Conservation (phyloP, 139 green algal genomes). For the Volvox reticuliferus region DNA sequence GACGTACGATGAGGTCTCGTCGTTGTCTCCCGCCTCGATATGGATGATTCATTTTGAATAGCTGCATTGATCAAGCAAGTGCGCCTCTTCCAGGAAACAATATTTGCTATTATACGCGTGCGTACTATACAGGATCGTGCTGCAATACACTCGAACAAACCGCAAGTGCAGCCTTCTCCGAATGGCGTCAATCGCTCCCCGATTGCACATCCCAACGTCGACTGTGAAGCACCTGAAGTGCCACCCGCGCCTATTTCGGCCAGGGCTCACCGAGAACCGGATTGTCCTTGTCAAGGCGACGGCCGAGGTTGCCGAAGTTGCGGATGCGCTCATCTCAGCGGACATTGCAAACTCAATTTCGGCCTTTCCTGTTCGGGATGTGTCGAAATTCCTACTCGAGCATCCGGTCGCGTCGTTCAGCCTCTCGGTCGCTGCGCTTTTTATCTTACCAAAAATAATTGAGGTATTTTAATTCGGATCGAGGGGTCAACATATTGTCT, state of each 20-base stretch:
- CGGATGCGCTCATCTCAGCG: not conserved
- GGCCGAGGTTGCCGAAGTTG: conserved; percentile 3
- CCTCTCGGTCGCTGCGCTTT: not conserved
- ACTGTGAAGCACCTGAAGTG: not conserved
- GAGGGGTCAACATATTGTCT: too few relatives aligned
- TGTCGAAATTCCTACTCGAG: not conserved
- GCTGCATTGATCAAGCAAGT: too few relatives aligned
- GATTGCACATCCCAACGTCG: not conserved
- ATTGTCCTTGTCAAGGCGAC: not conserved
- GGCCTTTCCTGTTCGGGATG: not conserved
- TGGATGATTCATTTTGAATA: too few relatives aligned
- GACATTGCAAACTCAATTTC: not conserved
- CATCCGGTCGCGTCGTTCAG: conserved; percentile 2
- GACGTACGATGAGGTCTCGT: too few relatives aligned
- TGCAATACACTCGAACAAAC: conserved; percentile 1
- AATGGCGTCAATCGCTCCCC: not conserved
- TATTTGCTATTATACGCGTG: too few relatives aligned
- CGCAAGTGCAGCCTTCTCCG: not conserved
- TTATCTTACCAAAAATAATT: conserved; percentile 13
- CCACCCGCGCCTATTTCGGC: not conserved
- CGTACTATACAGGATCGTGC: too few relatives aligned
- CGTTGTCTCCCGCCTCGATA: too few relatives aligned
- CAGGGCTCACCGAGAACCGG: not conserved
- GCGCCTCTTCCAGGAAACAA: too few relatives aligned
- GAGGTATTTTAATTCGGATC: not conserved